These are phyloP conservation scores for Theobroma cacao DNA, from an alignment of 345 rosid genomes.

Conservation along the genomic window DNA sequence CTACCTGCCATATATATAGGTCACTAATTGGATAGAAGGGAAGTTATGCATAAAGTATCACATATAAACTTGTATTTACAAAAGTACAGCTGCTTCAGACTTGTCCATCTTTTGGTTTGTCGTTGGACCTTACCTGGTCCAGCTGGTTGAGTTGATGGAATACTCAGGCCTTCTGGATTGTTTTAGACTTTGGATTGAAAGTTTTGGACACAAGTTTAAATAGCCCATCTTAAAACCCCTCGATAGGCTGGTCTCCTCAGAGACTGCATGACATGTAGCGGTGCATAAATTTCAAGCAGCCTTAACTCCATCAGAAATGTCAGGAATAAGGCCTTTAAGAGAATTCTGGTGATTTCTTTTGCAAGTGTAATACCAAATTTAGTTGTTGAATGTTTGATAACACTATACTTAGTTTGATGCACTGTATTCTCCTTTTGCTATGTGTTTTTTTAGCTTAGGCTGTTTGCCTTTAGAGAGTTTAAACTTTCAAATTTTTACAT, in stretches of 20 bases:
- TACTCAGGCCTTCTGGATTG: not conserved
- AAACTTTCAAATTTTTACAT: not conserved
- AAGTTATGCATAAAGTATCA: not conserved
- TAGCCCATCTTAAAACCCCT: not conserved
- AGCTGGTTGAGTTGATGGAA: not conserved
- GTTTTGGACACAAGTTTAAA: not conserved
- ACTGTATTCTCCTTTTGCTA: not conserved
- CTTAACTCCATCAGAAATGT: not conserved
- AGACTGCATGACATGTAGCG: not conserved
- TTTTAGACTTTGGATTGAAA: constrained; percentile 7
- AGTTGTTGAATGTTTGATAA: not conserved
- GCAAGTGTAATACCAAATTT: not conserved
- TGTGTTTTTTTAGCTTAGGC: not conserved
- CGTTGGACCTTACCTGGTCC: not conserved
- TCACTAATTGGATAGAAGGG: not conserved
- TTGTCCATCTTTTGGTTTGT: not conserved
- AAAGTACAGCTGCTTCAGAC: not conserved
- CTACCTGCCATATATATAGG: not conserved
- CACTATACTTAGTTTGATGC: not conserved
- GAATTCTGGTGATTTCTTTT: not conserved
- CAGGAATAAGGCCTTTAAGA: not conserved
- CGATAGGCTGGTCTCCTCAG: not conserved
- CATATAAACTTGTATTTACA: not conserved
- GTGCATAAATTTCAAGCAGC: not conserved
- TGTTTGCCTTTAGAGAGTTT: not conserved